Evolutionary conservation across 2,329 filamentous ascomycete species (phyloP).

Genomic region (Xylariaceae sp.): DNA sequence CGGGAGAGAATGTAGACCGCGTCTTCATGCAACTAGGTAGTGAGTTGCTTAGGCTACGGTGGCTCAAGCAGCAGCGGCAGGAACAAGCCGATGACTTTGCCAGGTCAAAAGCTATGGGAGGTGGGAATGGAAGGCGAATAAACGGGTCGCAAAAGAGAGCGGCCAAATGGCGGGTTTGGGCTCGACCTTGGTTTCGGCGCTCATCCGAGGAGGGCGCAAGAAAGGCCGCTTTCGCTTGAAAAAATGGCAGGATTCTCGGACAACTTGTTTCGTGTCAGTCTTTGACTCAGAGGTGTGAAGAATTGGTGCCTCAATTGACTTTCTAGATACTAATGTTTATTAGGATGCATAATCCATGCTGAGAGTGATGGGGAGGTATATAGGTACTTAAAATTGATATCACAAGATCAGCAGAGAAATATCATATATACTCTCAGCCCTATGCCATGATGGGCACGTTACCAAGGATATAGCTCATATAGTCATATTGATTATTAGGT

Average conservation of each 20-base stretch:
- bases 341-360: too few species aligned
- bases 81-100: slow-evolving; percentile 27
- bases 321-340: too few species aligned
- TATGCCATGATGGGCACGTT: too few species aligned
- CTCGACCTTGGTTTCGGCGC: slow-evolving; percentile 30
- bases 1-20: slow-evolving; percentile 44
- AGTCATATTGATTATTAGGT: too few species aligned
- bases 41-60: slow-evolving; percentile 43
- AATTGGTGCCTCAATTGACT: too few species aligned
- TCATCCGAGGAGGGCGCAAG: slow-evolving; percentile 14
- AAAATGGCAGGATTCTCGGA: not conserved
- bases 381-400: too few species aligned
- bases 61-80: slow-evolving; percentile 33
- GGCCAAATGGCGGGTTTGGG: slow-evolving; percentile 32
- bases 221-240: slow-evolving; percentile 17
- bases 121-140: not conserved
- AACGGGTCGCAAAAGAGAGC: slow-evolving; percentile 20
- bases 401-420: too few species aligned
- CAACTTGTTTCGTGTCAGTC: not conserved
- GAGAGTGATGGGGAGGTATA: too few species aligned
- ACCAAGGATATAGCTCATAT: too few species aligned
- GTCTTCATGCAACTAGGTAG: slow-evolving; percentile 43
- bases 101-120: not conserved
- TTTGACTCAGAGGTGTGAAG: too few species aligned
- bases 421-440: too few species aligned